A percentile compares a stretch with the other conserved stretches of the same genome.
Evolutionary conservation across 2,329 filamentous ascomycete genomes (phyloP).

Genomic region (Dothideomycetes sp.): DNA sequence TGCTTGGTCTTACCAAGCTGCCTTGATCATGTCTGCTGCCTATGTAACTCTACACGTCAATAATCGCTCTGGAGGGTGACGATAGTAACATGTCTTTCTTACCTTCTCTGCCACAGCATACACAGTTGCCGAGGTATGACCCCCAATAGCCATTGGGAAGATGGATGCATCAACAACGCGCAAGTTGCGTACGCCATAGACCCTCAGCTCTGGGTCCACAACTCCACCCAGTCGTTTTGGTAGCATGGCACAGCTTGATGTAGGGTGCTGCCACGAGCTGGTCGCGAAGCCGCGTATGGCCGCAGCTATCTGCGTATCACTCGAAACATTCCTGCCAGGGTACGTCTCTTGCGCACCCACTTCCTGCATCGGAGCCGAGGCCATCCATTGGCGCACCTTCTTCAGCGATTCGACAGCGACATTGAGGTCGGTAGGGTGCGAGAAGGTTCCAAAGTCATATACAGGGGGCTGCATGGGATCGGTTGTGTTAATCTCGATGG

Average conservation of each 20-base stretch:
- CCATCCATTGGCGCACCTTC: constrained; percentile 28
- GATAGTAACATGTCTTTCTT: neutral
- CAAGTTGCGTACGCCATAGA: constrained; percentile 34
- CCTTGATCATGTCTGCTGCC: constrained; percentile 18
- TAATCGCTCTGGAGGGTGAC: neutral
- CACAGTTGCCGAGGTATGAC: constrained; percentile 17
- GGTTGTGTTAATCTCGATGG: constrained; percentile 24
- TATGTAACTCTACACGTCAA: neutral
- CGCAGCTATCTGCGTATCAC: constrained; percentile 16
- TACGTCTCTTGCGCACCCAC: constrained; percentile 25
- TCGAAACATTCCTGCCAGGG: constrained; percentile 20
- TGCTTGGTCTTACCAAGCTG: too few species aligned
- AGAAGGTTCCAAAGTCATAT: constrained; percentile 34
- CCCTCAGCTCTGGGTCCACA: constrained; percentile 32
- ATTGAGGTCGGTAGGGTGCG: constrained; percentile 29
- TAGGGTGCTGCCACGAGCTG: constrained; percentile 7
- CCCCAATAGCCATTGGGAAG: constrained; percentile 32
- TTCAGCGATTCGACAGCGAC: constrained; percentile 27
- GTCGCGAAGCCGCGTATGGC: constrained; percentile 3
- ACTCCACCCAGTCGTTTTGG: constrained; percentile 39
- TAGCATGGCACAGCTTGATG: constrained; percentile 37
- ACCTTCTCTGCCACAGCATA: constrained; percentile 18
- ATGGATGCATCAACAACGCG: constrained; percentile 36
- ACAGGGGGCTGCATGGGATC: constrained; percentile 26
- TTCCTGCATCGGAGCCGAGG: constrained; percentile 23